Percentiles rank a stretch among this genome's conserved stretches.
These are phyloP conservation scores for Asterochloris erici DNA, from an alignment of 139 green algal genomes.

Conservation along the genomic window DNA sequence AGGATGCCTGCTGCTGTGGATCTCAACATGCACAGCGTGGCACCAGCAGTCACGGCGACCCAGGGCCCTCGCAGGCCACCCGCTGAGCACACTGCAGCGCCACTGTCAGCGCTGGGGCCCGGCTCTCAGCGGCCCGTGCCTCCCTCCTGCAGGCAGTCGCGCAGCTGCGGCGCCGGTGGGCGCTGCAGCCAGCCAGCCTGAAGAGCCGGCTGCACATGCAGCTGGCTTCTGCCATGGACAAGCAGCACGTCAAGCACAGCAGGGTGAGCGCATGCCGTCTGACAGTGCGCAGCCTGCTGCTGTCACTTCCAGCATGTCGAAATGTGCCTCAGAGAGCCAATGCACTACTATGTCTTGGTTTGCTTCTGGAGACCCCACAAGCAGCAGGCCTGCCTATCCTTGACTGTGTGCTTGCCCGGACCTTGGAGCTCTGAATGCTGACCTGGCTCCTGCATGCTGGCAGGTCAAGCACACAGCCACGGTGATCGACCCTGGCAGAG, in stretches of 20 bases:
- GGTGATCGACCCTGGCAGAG: slow-evolving; percentile 35
- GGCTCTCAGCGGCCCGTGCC: background rate
- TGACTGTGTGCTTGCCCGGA: background rate
- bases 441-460: background rate
- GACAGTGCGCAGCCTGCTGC: too few species aligned
- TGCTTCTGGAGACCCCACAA: background rate
- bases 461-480: slow-evolving; percentile 31
- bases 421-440: background rate
- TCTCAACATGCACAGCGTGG: too few species aligned
- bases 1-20: too few species aligned
- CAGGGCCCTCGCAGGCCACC: too few species aligned
- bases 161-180: slow-evolving; percentile 54
- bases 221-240: slow-evolving; percentile 44
- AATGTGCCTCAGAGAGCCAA: background rate
- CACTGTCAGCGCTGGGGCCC: too few species aligned
- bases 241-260: slow-evolving; percentile 30
- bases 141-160: slow-evolving; percentile 57
- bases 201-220: slow-evolving; percentile 57
- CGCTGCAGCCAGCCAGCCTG: slow-evolving; percentile 61
- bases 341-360: background rate
- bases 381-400: background rate
- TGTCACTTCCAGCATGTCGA: background rate
- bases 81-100: too few species aligned
- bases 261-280: slow-evolving; percentile 25
- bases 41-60: too few species aligned